Conservation (phyloP, 345 rosid genomes). For the Gossypium australe region DNA sequence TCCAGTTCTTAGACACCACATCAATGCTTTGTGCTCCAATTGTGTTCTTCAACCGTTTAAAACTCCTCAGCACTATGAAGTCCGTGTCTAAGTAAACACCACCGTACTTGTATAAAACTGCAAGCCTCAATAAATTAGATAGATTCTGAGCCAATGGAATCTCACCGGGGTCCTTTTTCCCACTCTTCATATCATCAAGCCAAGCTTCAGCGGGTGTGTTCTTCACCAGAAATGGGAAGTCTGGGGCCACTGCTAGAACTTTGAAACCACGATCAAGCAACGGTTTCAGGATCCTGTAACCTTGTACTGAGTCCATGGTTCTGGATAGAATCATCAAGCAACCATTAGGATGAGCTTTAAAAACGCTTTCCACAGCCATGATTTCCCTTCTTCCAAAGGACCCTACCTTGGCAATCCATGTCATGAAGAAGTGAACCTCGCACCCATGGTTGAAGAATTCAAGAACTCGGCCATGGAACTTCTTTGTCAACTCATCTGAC, state of each 20-base stretch:
- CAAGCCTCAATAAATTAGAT: constrained; percentile 67
- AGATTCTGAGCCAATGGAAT: constrained; percentile 72
- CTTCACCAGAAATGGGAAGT: constrained; percentile 44
- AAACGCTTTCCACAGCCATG: constrained; percentile 52
- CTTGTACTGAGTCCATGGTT: constrained; percentile 52
- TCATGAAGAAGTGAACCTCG: constrained; percentile 65
- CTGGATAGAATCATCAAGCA: constrained; percentile 65
- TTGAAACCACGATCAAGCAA: constrained; percentile 41
- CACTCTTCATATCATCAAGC: constrained; percentile 51
- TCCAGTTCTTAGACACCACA: constrained; percentile 48
- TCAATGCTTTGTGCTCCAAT: constrained; percentile 75
- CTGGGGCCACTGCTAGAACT: constrained; percentile 51
- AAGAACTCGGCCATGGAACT: constrained; percentile 46
- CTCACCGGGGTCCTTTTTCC: constrained; percentile 67
- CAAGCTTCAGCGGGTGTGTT: constrained; percentile 67
- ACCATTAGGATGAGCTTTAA: constrained; percentile 59
- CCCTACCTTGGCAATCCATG: constrained; percentile 67
- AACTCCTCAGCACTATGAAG: constrained; percentile 56
- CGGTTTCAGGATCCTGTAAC: constrained; percentile 50
- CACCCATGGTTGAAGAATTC: constrained; percentile 45
- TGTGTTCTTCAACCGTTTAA: constrained; percentile 45
- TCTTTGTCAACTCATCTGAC: constrained; percentile 37
- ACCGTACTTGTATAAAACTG: constrained; percentile 68
- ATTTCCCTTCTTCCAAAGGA: constrained; percentile 51
- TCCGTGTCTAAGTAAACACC: constrained; percentile 77